A percentile compares a stretch with the other conserved stretches of the same genome.
These are phyloP conservation scores for Sedum album DNA, from an alignment of 164 flowering plant genomes.

Conservation along the genomic window DNA sequence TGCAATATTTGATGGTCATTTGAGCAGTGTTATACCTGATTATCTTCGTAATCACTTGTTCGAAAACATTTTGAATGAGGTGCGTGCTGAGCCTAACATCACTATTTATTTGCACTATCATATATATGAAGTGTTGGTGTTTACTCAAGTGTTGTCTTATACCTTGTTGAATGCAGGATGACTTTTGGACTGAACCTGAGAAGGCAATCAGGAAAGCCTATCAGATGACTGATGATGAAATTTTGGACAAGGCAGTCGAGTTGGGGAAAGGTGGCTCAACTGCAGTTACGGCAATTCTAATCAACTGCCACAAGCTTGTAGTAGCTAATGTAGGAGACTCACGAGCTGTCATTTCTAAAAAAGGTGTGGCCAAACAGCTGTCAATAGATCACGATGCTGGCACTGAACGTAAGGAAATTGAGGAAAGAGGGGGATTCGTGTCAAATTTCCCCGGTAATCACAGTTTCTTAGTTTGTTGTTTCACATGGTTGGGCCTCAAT, in stretches of 20 bases:
- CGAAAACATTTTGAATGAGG: conserved; percentile 81
- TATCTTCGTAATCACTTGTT: conserved; percentile 67
- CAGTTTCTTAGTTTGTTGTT: no score
- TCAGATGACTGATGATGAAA: conserved; percentile 44
- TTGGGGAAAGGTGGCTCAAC: conserved; percentile 92
- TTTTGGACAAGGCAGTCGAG: conserved; percentile 62
- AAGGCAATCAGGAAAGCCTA: conserved; percentile 66
- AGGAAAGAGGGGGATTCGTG: conserved; percentile 84
- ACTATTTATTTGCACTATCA: background rate
- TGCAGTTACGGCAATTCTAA: conserved; percentile 86
- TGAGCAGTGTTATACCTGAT: conserved; percentile 70
- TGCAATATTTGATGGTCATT: conserved; percentile 95
- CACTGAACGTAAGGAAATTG: conserved; percentile 49
- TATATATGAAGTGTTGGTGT: background rate
- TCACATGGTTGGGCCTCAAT: no score
- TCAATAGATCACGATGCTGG: conserved; percentile 90
- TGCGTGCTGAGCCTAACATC: background rate
- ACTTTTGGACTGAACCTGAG: conserved; percentile 76
- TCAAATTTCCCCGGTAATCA: conserved; percentile 66
- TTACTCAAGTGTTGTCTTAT: background rate
- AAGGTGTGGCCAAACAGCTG: conserved; percentile 73
- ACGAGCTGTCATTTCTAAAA: conserved; percentile 66
- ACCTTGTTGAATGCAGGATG: conserved; percentile 37
- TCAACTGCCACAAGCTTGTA: conserved; percentile 65
- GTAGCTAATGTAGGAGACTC: conserved; percentile 94